A percentile compares a stretch with the other conserved stretches of the same genome.
phyloP scores from a whole-genome alignment of 148 eudicot genomes.

The Cornus kousa region DNA sequence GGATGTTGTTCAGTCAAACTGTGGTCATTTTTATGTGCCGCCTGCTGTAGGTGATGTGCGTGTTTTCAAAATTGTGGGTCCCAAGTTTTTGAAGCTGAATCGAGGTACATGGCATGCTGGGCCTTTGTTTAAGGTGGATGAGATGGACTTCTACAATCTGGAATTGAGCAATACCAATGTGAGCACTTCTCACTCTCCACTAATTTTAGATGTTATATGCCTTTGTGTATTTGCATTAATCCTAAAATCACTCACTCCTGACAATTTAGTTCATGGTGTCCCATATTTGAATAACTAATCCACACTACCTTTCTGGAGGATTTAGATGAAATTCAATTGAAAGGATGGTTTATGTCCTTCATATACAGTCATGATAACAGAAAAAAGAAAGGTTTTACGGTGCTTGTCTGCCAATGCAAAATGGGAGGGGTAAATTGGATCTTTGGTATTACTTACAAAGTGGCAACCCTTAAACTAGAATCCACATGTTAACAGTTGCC shows the following conservation, averaged over 20 bases:
- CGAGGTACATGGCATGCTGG: conserved; percentile 98
- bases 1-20: conserved; percentile 44
- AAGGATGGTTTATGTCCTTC: background rate
- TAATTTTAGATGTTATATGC: background rate
- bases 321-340: background rate
- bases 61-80: conserved; percentile 63
- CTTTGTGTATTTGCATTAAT: background rate
- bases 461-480: no score
- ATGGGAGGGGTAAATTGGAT: no score
- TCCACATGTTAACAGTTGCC: no score
- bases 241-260: background rate
- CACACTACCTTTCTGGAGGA: background rate
- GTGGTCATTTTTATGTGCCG: conserved; percentile 75
- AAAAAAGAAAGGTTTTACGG: no score
- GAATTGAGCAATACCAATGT: conserved; percentile 90
- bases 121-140: conserved; percentile 52
- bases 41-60: conserved; percentile 68
- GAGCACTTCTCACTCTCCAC: conserved; percentile 25
- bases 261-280: background rate
- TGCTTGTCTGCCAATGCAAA: no score
- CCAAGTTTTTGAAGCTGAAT: conserved; percentile 77
- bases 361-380: background rate
- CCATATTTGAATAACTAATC: no score
- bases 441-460: no score
- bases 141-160: conserved; percentile 88